Evolutionary conservation across 768 basidiomycete species (phyloP).

Genomic region (Trametes cubensis): DNA sequence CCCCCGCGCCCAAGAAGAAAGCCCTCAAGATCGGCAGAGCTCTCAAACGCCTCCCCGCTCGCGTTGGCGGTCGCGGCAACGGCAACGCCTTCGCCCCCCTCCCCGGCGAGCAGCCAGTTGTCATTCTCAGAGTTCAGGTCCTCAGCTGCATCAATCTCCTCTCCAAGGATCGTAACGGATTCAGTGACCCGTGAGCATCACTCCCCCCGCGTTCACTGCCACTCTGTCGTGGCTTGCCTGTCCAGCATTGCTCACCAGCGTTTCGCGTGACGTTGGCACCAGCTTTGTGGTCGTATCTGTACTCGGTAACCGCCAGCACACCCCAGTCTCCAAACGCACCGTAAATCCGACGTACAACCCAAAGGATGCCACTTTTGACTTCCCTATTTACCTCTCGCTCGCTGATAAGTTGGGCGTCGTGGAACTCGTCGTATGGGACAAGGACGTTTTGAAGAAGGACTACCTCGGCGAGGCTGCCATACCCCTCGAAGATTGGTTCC

Average conservation of each 20-base stretch:
- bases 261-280: slow-evolving; percentile 10
- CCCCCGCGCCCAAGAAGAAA: slow-evolving; percentile 41
- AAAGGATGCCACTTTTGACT: slow-evolving; percentile 85
- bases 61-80: slow-evolving; percentile 45
- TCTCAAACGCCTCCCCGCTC: slow-evolving; percentile 57
- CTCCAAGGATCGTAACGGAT: slow-evolving; percentile 67
- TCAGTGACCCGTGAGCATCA: slow-evolving; percentile 74
- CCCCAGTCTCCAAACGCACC: slow-evolving; percentile 74
- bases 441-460: slow-evolving; percentile 86
- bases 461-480: slow-evolving; percentile 89
- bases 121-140: slow-evolving; percentile 69
- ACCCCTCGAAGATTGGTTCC: slow-evolving; percentile 84
- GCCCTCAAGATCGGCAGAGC: slow-evolving; percentile 59
- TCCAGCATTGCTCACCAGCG: not conserved
- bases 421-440: slow-evolving; percentile 93
- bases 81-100: slow-evolving; percentile 44
- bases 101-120: slow-evolving; percentile 67
- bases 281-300: slow-evolving; percentile 75
- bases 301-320: slow-evolving; percentile 61
- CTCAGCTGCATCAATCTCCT: slow-evolving; percentile 62
- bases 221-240: not conserved
- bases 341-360: slow-evolving; percentile 66
- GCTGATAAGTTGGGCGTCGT: slow-evolving; percentile 72
- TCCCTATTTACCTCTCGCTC: slow-evolving; percentile 78
- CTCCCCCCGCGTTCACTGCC: slow-evolving; percentile 1